phyloP scores from a whole-genome alignment of 257 asterid species.

The Henckelia pumila region DNA sequence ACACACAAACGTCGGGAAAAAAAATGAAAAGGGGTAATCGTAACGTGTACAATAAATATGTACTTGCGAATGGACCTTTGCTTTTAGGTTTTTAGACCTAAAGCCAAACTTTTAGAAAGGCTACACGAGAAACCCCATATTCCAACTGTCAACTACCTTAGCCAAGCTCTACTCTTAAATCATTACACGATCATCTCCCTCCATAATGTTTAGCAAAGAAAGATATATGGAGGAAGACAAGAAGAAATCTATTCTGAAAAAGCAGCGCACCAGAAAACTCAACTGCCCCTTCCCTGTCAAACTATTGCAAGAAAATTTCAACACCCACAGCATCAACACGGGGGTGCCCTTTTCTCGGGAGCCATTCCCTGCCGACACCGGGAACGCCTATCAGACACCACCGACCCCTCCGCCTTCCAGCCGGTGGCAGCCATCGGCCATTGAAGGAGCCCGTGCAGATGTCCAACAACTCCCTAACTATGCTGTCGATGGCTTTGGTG shows the following conservation, averaged over 20 bases:
- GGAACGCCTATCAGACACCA: constrained; percentile 24
- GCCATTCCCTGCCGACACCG: constrained; percentile 45
- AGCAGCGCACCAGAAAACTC: constrained; percentile 44
- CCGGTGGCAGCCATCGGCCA: constrained; percentile 32
- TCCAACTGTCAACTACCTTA: constrained; percentile 40
- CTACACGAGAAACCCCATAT: constrained; percentile 59
- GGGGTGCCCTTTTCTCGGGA: constrained; percentile 89
- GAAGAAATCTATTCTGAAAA: constrained; percentile 36
- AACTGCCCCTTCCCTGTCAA: constrained; percentile 35
- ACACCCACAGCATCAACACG: constrained; percentile 27
- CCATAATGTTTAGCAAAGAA: background rate
- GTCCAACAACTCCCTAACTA: background rate
- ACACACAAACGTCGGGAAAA: too few relatives aligned
- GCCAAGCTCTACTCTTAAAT: constrained; percentile 10
- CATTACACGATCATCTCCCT: too few relatives aligned
- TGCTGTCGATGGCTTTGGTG: constrained; percentile 26
- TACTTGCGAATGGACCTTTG: background rate
- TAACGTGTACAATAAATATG: too few relatives aligned
- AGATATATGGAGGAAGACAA: constrained; percentile 44
- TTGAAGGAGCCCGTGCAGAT: background rate
- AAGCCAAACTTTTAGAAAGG: constrained; percentile 33
- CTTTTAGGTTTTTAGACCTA: constrained; percentile 29
- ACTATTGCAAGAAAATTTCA: background rate
- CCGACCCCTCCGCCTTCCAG: constrained; percentile 58
- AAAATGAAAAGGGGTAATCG: too few relatives aligned